Evolutionary conservation across 257 asterid genomes (phyloP), one percentile per base, ranked within the genome.

Genomic region (Apocynum venetum): DNA sequence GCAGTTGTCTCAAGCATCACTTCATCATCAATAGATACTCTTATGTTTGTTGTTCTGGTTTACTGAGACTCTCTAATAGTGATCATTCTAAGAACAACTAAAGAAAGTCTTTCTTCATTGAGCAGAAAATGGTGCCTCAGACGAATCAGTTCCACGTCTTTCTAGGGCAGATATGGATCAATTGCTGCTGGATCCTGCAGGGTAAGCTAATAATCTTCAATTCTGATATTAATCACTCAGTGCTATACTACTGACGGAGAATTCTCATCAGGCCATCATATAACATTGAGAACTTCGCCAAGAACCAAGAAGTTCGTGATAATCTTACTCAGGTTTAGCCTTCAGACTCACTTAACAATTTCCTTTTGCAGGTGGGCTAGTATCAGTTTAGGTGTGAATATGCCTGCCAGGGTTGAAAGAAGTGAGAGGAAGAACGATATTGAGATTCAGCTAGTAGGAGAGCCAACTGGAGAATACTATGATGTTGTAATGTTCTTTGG

Each of bases 371-470:
- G 98, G 84, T 92, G 97, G 97, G 88, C 94, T 56, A 93, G 96
- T 83, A 91, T 96, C 82, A 84, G 80, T 76, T 20, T 96, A 85
- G 99, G 99, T 47, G 81, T 93, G 77, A 93, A 84, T 86, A 93
- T 96, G 98, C 99, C 97, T 0, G 98, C 97, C 74, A 85, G 96
- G 78, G 97, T 93, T 31, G 97, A 93, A 80, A 86, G 97, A 85
- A 88, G 89, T 0, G 92, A 89, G 38, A 93, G 99, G 75, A 86
- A 76, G 64, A 85, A 78, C 1, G 96, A 90, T 0, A 80, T 78
- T 0, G 97, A 96, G 74, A 20, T 85, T 41, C 97, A 92, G 82
- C 78, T 93, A 44, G 86, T 91, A 35, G 99, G 98, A 72, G 97
- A 93, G 59, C 94, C 97, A 55, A 93, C 97, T 6, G 97, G 97